Evolutionary conservation across 139 green algal species (phyloP).

Genomic region (Tetraselmis striata): DNA sequence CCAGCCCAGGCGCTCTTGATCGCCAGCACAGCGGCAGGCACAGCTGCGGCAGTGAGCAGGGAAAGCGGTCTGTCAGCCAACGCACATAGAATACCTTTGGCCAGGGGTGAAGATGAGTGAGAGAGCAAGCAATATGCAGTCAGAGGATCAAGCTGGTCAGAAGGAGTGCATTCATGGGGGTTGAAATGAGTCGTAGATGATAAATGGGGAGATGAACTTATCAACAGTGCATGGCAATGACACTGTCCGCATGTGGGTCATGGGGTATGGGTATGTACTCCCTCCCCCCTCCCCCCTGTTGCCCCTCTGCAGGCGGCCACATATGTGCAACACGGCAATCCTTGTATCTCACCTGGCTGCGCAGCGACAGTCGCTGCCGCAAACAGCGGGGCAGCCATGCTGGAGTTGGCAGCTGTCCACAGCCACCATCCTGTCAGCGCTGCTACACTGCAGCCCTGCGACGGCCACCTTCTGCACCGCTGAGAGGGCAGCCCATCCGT

Average conservation of each 20-base stretch:
- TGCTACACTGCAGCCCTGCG: neutral
- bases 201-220: neutral
- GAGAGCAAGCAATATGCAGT: too few relatives aligned
- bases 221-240: neutral
- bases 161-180: neutral
- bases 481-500: neutral
- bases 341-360: neutral
- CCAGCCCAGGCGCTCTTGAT: slow-evolving; percentile 69
- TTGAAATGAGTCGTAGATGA: neutral
- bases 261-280: neutral
- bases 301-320: too few relatives aligned
- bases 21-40: slow-evolving; percentile 1
- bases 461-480: neutral
- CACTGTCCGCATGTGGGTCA: neutral
- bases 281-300: too few relatives aligned
- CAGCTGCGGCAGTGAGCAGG: neutral
- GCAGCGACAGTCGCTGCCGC: neutral
- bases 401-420: neutral
- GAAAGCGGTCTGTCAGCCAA: too few relatives aligned
- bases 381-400: neutral
- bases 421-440: neutral
- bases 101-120: neutral
- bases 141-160: neutral
- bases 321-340: neutral
- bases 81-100: neutral